A percentile compares a stretch with the other conserved stretches of the same genome.
phyloP scores from a whole-genome alignment of 805 yeast species.

The Ogataea trehalophila region DNA sequence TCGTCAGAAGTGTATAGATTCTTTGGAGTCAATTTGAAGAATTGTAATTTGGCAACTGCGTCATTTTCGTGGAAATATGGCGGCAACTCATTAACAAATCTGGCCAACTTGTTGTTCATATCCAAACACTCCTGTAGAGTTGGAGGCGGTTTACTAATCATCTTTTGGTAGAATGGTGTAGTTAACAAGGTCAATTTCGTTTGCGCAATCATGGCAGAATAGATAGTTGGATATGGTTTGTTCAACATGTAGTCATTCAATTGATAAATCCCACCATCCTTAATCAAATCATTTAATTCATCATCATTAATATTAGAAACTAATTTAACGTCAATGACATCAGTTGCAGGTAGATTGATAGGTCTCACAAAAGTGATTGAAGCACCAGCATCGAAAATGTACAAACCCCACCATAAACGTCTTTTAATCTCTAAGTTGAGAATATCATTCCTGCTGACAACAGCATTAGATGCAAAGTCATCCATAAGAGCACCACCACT shows the following conservation, averaged over 20 bases:
- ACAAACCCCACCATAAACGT: slow-evolving; percentile 66
- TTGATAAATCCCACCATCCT: slow-evolving; percentile 13
- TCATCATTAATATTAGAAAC: slow-evolving; percentile 50
- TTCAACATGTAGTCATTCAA: slow-evolving; percentile 21
- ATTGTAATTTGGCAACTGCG: slow-evolving; percentile 22
- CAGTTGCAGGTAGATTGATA: slow-evolving; percentile 42
- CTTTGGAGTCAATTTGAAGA: slow-evolving; percentile 21
- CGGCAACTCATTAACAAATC: slow-evolving; percentile 41
- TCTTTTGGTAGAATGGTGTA: slow-evolving; percentile 42
- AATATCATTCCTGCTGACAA: slow-evolving; percentile 29
- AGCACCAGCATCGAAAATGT: slow-evolving; percentile 58
- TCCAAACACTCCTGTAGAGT: slow-evolving; percentile 45
- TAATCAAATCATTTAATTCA: slow-evolving; percentile 27
- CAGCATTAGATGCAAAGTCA: slow-evolving; percentile 14
- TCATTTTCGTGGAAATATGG: slow-evolving; percentile 41
- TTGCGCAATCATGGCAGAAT: slow-evolving; percentile 54
- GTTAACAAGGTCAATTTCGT: slow-evolving; percentile 45
- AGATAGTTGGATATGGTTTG: slow-evolving; percentile 45
- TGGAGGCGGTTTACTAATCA: slow-evolving; percentile 44
- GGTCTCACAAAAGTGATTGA: slow-evolving; percentile 66
- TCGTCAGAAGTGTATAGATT: slow-evolving; percentile 16
- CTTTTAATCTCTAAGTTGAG: slow-evolving; percentile 51
- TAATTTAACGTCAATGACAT: slow-evolving; percentile 42
- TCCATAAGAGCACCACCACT: not conserved
- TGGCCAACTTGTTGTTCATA: slow-evolving; percentile 39